Evolutionary conservation across 495 filamentous ascomycete species (phyloP).

Genomic region (Penicillium longicatenatum): DNA sequence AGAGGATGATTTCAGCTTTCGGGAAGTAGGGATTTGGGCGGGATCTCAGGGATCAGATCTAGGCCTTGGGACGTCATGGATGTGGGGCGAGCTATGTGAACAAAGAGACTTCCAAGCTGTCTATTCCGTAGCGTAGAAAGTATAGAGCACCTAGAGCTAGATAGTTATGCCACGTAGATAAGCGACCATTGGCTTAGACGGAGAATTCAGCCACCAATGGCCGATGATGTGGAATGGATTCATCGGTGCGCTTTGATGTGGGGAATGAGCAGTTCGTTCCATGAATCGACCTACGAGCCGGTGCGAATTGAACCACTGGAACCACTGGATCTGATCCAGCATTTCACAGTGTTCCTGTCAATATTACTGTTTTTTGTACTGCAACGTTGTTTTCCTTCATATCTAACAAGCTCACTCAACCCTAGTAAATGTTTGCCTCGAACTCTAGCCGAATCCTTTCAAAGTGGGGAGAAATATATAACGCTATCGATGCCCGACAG

Average conservation of each 20-base stretch:
- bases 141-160: not conserved
- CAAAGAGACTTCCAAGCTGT: not conserved
- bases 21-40: not conserved
- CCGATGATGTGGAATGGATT: not conserved
- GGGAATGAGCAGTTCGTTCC: slow-evolving; percentile 25
- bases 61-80: not conserved
- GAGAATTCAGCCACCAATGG: not conserved
- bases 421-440: not conserved
- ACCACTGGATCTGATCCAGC: slow-evolving; percentile 17
- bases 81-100: slow-evolving; percentile 5
- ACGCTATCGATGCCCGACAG: slow-evolving; percentile 19
- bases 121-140: not conserved
- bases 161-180: not conserved
- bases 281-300: slow-evolving; percentile 7
- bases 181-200: not conserved
- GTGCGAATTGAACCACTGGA: slow-evolving; percentile 22
- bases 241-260: not conserved
- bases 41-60: not conserved
- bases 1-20: not conserved
- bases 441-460: not conserved
- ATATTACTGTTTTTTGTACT: not conserved
- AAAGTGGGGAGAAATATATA: not conserved
- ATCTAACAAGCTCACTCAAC: too few relatives aligned
- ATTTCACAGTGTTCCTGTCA: not conserved
- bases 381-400: too few relatives aligned